phyloP scores from a whole-genome alignment of 2,329 filamentous ascomycete species.

The Colletotrichum orbiculare region DNA sequence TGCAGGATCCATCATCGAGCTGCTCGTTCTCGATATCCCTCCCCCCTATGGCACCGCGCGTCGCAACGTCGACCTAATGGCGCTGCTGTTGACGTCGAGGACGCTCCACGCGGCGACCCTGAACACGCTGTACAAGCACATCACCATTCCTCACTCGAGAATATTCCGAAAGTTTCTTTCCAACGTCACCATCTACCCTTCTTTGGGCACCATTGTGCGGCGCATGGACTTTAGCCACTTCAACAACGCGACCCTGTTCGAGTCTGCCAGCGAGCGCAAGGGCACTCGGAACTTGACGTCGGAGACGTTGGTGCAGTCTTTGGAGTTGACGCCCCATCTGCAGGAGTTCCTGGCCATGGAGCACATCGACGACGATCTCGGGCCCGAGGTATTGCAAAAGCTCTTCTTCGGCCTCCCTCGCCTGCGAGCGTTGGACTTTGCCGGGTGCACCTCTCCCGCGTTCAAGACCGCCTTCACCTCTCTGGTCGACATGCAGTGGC shows the following conservation, averaged over 20 bases:
- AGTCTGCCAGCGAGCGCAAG: slow-evolving; percentile 78
- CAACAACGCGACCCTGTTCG: slow-evolving; percentile 81
- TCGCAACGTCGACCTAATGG: slow-evolving; percentile 82
- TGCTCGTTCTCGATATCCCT: slow-evolving; percentile 77
- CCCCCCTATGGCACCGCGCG: slow-evolving; percentile 79
- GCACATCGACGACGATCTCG: slow-evolving; percentile 81
- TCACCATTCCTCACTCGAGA: slow-evolving; percentile 84
- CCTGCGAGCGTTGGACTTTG: slow-evolving; percentile 79
- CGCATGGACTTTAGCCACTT: slow-evolving; percentile 89
- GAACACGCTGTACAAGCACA: slow-evolving; percentile 79
- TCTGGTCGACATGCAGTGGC: slow-evolving; percentile 62
- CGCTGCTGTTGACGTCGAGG: slow-evolving; percentile 80
- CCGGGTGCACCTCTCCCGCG: slow-evolving; percentile 74
- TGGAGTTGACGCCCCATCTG: slow-evolving; percentile 77
- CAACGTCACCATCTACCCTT: slow-evolving; percentile 73
- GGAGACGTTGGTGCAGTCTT: slow-evolving; percentile 76
- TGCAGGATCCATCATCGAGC: slow-evolving; percentile 77
- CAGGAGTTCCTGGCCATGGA: slow-evolving; percentile 85
- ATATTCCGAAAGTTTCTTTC: slow-evolving; percentile 85
- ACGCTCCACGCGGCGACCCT: slow-evolving; percentile 79
- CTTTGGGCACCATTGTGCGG: slow-evolving; percentile 79
- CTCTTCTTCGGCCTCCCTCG: slow-evolving; percentile 74
- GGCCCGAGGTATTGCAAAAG: slow-evolving; percentile 74
- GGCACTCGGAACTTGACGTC: slow-evolving; percentile 82
- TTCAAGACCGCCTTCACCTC: slow-evolving; percentile 76